These are phyloP conservation scores for Neopestalotiopsis rosae DNA, from an alignment of 2,329 filamentous ascomycete genomes.

Conservation along the genomic window DNA sequence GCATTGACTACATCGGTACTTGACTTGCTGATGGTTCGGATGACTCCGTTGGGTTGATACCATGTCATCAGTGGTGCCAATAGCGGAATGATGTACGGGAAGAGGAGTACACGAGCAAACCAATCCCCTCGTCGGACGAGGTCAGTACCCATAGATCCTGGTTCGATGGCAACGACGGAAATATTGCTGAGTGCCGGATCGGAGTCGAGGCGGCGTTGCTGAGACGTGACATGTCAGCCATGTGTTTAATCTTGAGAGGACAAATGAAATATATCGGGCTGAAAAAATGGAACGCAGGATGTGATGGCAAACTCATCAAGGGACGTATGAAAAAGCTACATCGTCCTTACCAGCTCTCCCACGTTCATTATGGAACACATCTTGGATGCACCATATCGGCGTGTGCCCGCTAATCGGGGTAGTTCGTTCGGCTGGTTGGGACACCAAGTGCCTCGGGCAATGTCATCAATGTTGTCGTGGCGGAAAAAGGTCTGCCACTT, in stretches of 20 bases:
- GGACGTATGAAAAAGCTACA: background rate
- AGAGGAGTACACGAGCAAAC: constrained; percentile 3
- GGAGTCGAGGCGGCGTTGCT: constrained; percentile 26
- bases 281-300: too few species aligned
- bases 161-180: constrained; percentile 39
- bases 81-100: background rate
- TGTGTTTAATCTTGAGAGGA: background rate
- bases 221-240: constrained; percentile 32
- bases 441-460: constrained; percentile 35
- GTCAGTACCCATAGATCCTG: constrained; percentile 36
- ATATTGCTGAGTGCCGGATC: constrained; percentile 35
- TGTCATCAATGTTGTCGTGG: constrained; percentile 19
- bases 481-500: constrained; percentile 15
- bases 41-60: constrained; percentile 10
- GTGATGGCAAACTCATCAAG: too few species aligned
- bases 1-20: constrained; percentile 5
- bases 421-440: constrained; percentile 25
- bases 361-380: constrained; percentile 11
- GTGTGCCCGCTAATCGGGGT: constrained; percentile 27
- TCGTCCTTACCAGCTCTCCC: background rate
- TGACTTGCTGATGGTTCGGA: constrained; percentile 15
- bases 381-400: constrained; percentile 40
- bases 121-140: constrained; percentile 1
- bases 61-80: background rate
- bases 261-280: too few species aligned